Conservation (phyloP, 768 basidiomycete genomes). For the Amanita thiersii region DNA sequence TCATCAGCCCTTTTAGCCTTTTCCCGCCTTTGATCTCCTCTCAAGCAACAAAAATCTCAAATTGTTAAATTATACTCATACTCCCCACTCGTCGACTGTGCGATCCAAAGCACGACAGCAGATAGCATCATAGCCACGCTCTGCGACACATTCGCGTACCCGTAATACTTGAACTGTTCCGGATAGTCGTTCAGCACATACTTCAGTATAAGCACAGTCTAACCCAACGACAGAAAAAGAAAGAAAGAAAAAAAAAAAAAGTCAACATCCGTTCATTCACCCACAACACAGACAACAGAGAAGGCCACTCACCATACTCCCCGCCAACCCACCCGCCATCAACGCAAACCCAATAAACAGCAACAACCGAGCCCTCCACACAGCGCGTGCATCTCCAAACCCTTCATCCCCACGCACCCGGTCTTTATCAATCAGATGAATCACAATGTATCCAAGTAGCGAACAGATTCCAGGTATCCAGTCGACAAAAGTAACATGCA, state of each 20-base stretch:
- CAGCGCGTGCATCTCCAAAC: constrained; percentile 74
- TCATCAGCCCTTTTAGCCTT: too few relatives aligned
- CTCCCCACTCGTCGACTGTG: constrained; percentile 69
- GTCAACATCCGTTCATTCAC: neutral
- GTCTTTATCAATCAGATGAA: constrained; percentile 94
- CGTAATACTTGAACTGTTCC: constrained; percentile 73
- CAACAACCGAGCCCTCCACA: constrained; percentile 87
- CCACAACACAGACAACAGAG: neutral
- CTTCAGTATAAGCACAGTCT: constrained; percentile 81
- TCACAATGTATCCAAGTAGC: constrained; percentile 83
- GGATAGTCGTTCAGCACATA: constrained; percentile 63
- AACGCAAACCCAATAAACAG: constrained; percentile 94
- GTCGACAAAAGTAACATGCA: constrained; percentile 86
- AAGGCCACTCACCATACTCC: constrained; percentile 71
- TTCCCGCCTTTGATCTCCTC: too few relatives aligned
- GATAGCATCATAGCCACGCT: constrained; percentile 73
- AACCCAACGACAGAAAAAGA: constrained; percentile 2
- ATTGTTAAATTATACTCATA: constrained; percentile 83
- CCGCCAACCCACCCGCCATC: constrained; percentile 98
- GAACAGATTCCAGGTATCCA: constrained; percentile 97
- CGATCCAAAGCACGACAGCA: constrained; percentile 81
- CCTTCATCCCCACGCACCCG: constrained; percentile 72
- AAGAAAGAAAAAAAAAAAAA: neutral
- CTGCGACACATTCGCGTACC: constrained; percentile 82
- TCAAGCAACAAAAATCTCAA: constrained; percentile 16